phyloP scores from a whole-genome alignment of 2,329 filamentous ascomycete species.

The Paramyrothecium roridum region DNA sequence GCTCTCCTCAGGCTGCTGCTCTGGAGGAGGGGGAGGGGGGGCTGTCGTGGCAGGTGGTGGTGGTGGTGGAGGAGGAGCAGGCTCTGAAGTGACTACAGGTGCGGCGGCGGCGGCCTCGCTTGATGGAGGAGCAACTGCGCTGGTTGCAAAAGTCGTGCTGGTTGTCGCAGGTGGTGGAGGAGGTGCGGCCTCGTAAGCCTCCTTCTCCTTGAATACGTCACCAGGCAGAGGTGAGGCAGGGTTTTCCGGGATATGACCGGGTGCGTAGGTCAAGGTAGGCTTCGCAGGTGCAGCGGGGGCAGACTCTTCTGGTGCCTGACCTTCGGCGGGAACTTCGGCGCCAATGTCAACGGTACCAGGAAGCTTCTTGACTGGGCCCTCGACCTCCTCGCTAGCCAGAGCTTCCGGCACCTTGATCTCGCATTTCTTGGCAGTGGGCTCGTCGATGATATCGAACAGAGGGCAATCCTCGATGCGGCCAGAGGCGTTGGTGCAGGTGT shows the following conservation, averaged over 20 bases:
- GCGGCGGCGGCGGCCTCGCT: slow-evolving; percentile 3
- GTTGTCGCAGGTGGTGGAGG: neutral
- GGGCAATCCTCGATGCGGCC: slow-evolving; percentile 72
- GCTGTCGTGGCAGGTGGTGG: slow-evolving; percentile 12
- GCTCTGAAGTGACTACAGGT: slow-evolving; percentile 8
- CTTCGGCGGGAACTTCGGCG: slow-evolving; percentile 17
- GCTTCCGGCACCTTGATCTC: slow-evolving; percentile 54
- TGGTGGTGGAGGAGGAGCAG: slow-evolving; percentile 6
- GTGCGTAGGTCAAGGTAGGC: slow-evolving; percentile 30
- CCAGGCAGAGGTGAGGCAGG: slow-evolving; percentile 35
- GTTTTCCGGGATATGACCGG: slow-evolving; percentile 27
- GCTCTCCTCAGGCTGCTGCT: slow-evolving; percentile 26
- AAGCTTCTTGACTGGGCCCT: slow-evolving; percentile 53
- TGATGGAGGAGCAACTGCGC: slow-evolving; percentile 5
- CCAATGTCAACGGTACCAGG: slow-evolving; percentile 60
- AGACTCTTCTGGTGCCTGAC: neutral
- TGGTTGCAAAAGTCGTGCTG: slow-evolving; percentile 3
- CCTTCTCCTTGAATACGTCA: slow-evolving; percentile 36
- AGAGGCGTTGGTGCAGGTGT: slow-evolving; percentile 69
- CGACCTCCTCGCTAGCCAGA: slow-evolving; percentile 58
- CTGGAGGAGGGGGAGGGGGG: slow-evolving; percentile 19
- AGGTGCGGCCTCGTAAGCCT: slow-evolving; percentile 6
- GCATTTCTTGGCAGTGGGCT: slow-evolving; percentile 58
- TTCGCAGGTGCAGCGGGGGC: slow-evolving; percentile 3
- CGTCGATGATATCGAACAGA: slow-evolving; percentile 67